Evolutionary conservation across 805 yeast genomes (phyloP), one percentile per base, ranked within the genome.

Genomic region (Starmerella floricola): DNA sequence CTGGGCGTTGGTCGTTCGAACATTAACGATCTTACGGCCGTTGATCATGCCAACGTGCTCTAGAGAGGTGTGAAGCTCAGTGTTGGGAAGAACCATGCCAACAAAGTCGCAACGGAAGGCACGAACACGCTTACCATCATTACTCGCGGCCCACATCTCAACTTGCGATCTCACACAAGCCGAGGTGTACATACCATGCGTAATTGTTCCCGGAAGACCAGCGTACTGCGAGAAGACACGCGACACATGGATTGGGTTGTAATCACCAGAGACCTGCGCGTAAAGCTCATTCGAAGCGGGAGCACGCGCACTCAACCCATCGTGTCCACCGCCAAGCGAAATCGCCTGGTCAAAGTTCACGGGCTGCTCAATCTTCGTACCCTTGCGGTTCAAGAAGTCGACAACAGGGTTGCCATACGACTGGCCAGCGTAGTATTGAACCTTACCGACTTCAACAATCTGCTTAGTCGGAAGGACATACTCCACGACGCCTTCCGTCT

Each of bases 11-110:
- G 73, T 73, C 49, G 95, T 80, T 66, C 81, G 91, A 54, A 91
- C 85, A 71, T 83, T 84, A 61, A 91, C 76, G 60, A 91, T 80
- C 78, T 91, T 93, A 68, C 99, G 84, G 62, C 99, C 99, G 58
- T 88, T 91, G 60, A 91, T 85, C 99, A 91, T 91, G 68, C 97
- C 98, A 63, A 84, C 75, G 59, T 93, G 98, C 66, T 87, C 94
- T 55, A 91, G 73, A 50, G 78, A 76, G 31, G 96, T 86, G 51
- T 78, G 77, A 58, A 91, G 74, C 49, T 74, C 78, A 60, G 88
- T 94, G 63, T 88, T 88, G 55, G 99, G 99, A 57, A 91, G 73
- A 38, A 91, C 97, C 99, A 91, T 91, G 54, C 95, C 95, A 39
- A 81, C 85, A 61, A 91, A 91, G 56, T 72, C 73, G 60, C 95